Conservation (phyloP, 2,329 filamentous ascomycete species). For the Juglanconis juglandina region DNA sequence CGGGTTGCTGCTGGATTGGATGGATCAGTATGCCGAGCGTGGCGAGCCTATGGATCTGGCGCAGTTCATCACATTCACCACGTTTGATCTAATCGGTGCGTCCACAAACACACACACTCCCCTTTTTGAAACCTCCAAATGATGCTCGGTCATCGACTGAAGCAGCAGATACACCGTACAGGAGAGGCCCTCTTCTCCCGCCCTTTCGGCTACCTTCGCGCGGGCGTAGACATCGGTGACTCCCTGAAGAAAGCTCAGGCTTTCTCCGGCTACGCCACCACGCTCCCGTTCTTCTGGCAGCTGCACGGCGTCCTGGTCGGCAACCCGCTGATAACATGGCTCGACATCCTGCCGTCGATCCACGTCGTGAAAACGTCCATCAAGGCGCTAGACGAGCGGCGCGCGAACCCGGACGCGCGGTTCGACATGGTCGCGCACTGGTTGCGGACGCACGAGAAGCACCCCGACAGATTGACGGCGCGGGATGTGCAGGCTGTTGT, state of each 20-base stretch:
- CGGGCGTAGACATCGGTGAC: conserved; percentile 28
- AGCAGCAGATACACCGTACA: too few species aligned
- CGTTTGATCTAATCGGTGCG: conserved; percentile 30
- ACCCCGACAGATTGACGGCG: not conserved
- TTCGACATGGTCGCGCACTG: conserved; percentile 27
- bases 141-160: too few species aligned
- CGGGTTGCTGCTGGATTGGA: conserved; percentile 18
- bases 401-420: conserved; percentile 22
- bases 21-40: conserved; percentile 17
- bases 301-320: conserved; percentile 24
- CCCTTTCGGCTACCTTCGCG: conserved; percentile 26
- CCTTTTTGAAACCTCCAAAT: too few species aligned
- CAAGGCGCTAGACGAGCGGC: conserved; percentile 23
- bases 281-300: conserved; percentile 23
- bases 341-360: conserved; percentile 27
- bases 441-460: conserved; percentile 16
- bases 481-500: not conserved
- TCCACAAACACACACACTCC: too few species aligned
- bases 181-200: conserved; percentile 29
- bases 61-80: conserved; percentile 24
- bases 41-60: conserved; percentile 20
- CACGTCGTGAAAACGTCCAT: conserved; percentile 25
- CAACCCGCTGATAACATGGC: conserved; percentile 28
- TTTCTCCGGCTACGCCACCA: conserved; percentile 19
- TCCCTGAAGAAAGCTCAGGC: conserved; percentile 22